These are phyloP conservation scores for Kwoniella newhampshirensis DNA, from an alignment of 768 basidiomycete genomes.

Conservation along the genomic window DNA sequence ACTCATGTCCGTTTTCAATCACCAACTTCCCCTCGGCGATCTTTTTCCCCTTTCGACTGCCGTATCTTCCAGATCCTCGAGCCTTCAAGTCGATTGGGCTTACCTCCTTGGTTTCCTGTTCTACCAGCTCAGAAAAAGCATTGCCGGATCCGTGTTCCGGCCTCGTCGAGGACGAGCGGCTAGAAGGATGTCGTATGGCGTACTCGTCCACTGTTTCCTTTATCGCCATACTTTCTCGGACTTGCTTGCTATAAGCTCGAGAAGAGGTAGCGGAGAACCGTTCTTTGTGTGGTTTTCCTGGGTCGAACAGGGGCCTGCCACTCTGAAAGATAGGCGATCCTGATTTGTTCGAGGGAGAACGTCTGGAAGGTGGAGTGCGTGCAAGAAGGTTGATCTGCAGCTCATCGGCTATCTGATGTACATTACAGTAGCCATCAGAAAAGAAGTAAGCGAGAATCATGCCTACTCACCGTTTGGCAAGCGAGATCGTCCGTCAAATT, in stretches of 20 bases:
- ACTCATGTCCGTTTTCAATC: too few species aligned
- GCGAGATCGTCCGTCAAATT: conserved; percentile 14
- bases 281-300: neutral
- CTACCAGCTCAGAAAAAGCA: too few species aligned
- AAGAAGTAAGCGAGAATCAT: neutral
- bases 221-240: conserved; percentile 7
- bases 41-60: too few species aligned
- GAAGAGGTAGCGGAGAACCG: neutral
- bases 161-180: conserved; percentile 2
- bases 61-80: too few species aligned
- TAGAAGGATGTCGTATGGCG: conserved; percentile 6
- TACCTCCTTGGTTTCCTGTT: too few species aligned
- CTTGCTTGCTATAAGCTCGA: neutral
- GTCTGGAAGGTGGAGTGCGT: conserved; percentile 1
- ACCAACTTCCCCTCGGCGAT: too few species aligned
- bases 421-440: neutral
- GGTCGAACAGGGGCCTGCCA: neutral
- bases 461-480: conserved; percentile 20
- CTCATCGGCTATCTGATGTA: conserved; percentile 8
- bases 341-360: neutral
- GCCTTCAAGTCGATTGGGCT: too few species aligned
- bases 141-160: too few species aligned
- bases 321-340: too few species aligned
- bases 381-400: conserved; percentile 6
- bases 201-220: conserved; percentile 12